These are phyloP conservation scores for Claviceps sp. DNA, from an alignment of 2,329 filamentous ascomycete species.

Conservation along the genomic window DNA sequence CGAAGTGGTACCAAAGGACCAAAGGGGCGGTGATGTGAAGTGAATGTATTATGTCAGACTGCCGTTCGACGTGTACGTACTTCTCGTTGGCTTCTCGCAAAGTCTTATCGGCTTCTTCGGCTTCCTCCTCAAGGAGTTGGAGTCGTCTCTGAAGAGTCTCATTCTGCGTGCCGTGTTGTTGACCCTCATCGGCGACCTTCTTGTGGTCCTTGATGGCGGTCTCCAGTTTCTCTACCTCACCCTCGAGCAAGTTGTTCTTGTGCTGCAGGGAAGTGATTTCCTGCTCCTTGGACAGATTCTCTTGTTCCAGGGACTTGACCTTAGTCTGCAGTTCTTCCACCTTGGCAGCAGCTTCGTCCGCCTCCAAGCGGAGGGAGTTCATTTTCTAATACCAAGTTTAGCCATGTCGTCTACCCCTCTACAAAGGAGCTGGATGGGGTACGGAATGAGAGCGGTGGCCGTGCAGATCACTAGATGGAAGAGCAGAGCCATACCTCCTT, in stretches of 20 bases:
- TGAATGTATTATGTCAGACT: neutral
- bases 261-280: constrained; percentile 93
- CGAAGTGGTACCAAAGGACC: neutral
- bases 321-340: constrained; percentile 77
- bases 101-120: constrained; percentile 91
- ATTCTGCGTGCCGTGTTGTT: constrained; percentile 73
- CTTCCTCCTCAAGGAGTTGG: constrained; percentile 95
- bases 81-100: constrained; percentile 97
- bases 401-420: constrained; percentile 11
- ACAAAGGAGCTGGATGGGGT: constrained; percentile 12
- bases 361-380: constrained; percentile 86
- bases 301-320: constrained; percentile 85
- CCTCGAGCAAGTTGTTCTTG: constrained; percentile 85
- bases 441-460: constrained; percentile 16
- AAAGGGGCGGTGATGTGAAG: neutral
- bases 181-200: constrained; percentile 70
- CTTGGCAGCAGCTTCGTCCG: constrained; percentile 69
- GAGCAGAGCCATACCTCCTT: constrained; percentile 57
- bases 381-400: constrained; percentile 54
- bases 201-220: constrained; percentile 72
- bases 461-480: neutral
- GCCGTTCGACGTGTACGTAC: constrained; percentile 41
- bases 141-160: constrained; percentile 85
- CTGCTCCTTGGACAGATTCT: constrained; percentile 93
- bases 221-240: constrained; percentile 89